Evolutionary conservation across 140 eudicot genomes (phyloP), one percentile per base, ranked within the genome.

Genomic region (Stevia rebaudiana): DNA sequence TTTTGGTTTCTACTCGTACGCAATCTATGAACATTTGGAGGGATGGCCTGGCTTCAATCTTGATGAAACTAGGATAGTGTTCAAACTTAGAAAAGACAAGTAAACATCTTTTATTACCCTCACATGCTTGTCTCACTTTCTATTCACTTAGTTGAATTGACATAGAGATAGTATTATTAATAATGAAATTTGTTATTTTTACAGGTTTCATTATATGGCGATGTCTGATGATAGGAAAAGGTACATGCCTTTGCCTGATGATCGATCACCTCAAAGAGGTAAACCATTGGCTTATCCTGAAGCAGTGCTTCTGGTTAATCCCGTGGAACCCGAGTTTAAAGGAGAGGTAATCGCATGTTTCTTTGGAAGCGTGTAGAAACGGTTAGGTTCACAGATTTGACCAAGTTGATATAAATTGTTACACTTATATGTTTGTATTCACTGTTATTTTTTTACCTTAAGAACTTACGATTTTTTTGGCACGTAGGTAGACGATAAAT

Each of bases 201-300:
- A 11, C 48, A 90, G 97, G 84, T 90, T 90, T 78, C 95, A 75
- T 30, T 86, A 87, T 73, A 90, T 90, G 95, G 88, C 90, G 2
- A 75, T 90, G 72, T 78, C 95, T 13, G 95, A 90, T 61, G 79
- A 80, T 51, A 87, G 90, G 71, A 84, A 87, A 56, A 74, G 97
- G 58, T 68, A 69, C 37, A 90, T 90, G 97, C 97, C 97, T 71
- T 68, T 37, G 18, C 84, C 90, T n/a, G 80, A 84, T 12, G 97
- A 90, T 65, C 80, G 97, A 4, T 59, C 78, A 35, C 82, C 79
- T 2, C 62, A 50, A 12, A 71, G 90, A 69, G 75, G 94, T 15
- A 81, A 74, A 69, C 77, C 77, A 21, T 63, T 90, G 51, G 95
- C 82, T 68, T 87, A 80, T 61, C 94, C 94, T 11, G 97, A 90